Conservation (phyloP, 2,329 filamentous ascomycete genomes). For the Talaromyces sp. region DNA sequence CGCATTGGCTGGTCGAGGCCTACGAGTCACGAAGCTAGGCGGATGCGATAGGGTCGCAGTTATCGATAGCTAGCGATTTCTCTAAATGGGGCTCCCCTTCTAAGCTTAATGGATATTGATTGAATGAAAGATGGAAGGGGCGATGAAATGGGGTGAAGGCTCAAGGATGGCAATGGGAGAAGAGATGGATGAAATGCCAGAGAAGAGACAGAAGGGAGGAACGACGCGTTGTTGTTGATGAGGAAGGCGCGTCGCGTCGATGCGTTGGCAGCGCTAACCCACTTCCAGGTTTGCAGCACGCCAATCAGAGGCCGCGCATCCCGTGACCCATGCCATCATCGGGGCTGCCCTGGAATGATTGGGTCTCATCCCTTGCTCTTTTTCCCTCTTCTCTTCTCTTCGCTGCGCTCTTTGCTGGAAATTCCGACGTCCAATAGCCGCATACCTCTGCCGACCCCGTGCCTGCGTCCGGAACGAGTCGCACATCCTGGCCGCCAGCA, state of each 20-base stretch:
- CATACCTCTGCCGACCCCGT: background rate
- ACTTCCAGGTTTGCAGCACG: background rate
- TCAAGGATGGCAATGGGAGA: background rate
- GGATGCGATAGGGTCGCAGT: background rate
- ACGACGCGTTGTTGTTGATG: constrained; percentile 11
- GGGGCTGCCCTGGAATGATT: background rate
- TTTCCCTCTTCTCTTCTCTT: background rate
- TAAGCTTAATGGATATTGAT: background rate
- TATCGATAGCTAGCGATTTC: constrained; percentile 2
- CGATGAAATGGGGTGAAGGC: background rate
- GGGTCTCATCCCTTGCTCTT: constrained; percentile 10
- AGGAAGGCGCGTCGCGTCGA: constrained; percentile 8
- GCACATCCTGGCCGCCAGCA: background rate
- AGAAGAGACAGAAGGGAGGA: background rate
- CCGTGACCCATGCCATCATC: constrained; percentile 1
- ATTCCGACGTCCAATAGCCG: constrained; percentile 7
- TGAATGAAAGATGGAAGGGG: constrained; percentile 1
- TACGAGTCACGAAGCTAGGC: constrained; percentile 8
- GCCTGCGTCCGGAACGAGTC: background rate
- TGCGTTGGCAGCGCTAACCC: constrained; percentile 10
- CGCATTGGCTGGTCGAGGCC: constrained; percentile 12
- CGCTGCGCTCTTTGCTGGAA: no score
- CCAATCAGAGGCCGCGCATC: background rate
- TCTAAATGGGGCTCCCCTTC: background rate
- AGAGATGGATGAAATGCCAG: background rate